Evolutionary conservation across 192 early-diverging fungal genomes (phyloP).

Genomic region (Neocallimastix lanati): DNA sequence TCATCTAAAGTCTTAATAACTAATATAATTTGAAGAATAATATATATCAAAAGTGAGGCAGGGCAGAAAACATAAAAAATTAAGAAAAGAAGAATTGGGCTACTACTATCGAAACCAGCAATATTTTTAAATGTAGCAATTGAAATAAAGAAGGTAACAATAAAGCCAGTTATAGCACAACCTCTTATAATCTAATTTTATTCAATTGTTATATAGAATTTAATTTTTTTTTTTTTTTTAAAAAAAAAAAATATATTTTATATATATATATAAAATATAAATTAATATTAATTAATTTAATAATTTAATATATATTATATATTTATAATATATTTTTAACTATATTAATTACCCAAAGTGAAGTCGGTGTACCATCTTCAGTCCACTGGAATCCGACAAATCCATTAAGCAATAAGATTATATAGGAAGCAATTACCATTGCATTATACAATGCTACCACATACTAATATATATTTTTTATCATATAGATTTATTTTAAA

Average conservation of each 20-base stretch:
- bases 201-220: no score
- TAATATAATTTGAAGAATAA: constrained; percentile 76
- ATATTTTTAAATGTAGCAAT: constrained; percentile 64
- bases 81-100: constrained; percentile 61
- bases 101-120: constrained; percentile 33
- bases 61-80: constrained; percentile 76
- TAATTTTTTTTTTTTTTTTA: no score
- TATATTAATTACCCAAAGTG: constrained; percentile 71
- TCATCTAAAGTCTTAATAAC: constrained; percentile 89
- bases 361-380: constrained; percentile 82
- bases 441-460: constrained; percentile 67
- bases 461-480: no score
- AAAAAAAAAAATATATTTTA: no score
- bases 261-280: no score
- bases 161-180: constrained; percentile 17
- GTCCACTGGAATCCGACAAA: constrained; percentile 94
- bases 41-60: constrained; percentile 64
- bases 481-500: no score
- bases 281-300: no score
- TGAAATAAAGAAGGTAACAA: constrained; percentile 54
- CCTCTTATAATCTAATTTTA: not conserved
- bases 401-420: constrained; percentile 85
- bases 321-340: no score
- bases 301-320: no score
- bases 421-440: constrained; percentile 67